Evolutionary conservation across 345 rosid genomes (phyloP).

Genomic region (Excoecaria cochinchinensis): DNA sequence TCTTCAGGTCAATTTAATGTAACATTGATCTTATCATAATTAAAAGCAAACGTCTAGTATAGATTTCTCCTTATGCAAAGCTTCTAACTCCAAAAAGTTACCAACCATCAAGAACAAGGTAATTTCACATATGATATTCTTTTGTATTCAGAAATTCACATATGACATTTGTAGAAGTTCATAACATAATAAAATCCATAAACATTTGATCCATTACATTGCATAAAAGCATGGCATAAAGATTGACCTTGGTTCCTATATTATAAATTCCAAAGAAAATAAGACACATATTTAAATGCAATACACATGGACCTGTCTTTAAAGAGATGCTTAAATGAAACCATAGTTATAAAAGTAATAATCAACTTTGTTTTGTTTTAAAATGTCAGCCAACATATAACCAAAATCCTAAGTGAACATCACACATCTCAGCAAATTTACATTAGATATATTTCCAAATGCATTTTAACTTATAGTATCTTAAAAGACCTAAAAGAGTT

Average conservation of each 20-base stretch:
- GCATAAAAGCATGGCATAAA: too few species aligned
- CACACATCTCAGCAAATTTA: constrained; percentile 50
- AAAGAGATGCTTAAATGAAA: constrained; percentile 4
- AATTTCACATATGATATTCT: neutral
- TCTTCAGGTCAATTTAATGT: neutral
- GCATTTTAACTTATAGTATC: neutral
- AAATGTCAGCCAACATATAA: constrained; percentile 75
- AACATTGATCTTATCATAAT: neutral
- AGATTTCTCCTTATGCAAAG: neutral
- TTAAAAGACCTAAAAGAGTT: neutral
- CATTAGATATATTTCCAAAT: neutral
- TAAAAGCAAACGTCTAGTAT: constrained; percentile 4
- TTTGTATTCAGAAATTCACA: neutral
- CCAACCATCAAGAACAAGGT: neutral
- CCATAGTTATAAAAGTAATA: neutral
- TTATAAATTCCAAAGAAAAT: too few species aligned
- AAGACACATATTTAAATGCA: too few species aligned
- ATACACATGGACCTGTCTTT: too few species aligned
- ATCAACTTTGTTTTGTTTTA: constrained; percentile 72
- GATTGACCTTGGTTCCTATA: too few species aligned
- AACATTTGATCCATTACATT: too few species aligned
- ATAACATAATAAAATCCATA: too few species aligned
- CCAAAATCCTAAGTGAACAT: constrained; percentile 79
- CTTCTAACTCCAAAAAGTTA: neutral
- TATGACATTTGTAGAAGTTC: too few species aligned